Evolutionary conservation across 768 basidiomycete species (phyloP), one percentile per base, ranked within the genome.

Genomic region (Calocera viscosa): DNA sequence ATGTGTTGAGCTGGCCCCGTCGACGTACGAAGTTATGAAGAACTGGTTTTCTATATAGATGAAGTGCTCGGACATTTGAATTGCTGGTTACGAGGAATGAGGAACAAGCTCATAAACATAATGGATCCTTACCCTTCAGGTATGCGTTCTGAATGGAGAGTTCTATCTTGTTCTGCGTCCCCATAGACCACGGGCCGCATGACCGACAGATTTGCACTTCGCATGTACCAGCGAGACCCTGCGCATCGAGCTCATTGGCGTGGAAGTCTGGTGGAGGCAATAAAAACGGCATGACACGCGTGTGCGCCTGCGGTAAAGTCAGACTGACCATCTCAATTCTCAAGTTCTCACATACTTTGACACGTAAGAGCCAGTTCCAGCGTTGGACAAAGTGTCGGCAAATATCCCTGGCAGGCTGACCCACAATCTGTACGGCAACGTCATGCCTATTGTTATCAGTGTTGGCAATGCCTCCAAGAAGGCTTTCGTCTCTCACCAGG

Each of bases 1-100:
- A 17, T 26, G 10, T 22, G 16, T 7, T 39, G 30, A 64, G 28
- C 8, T 24, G 26, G 67, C 7, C 65, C 16, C n/a, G 16, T 40
- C 43, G 64, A 69, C 89, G 74, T 75, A 91, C 90, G 89, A 91
- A 0, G 89, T 87, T 69, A 93, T 90, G 76, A 93, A 92, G 73
- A 92, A 93, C 74, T 93, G 91, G 71, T 94, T 93, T 74, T 97
- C 95, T 69, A 99, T 96, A 78, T 99, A 99, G 35, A 99, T 90
- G 73, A 98, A 99, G 73, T 96, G 93, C 71, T 97, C 93, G 28
- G 93, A 94, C 72, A 90, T 79, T 73, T 94, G 87, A 65, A 96
- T 96, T 11, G 92, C 92, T 94, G 69, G 64, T 66, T 33, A 24
- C 11, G 39, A 70, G 63, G 70, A 68, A 63, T 67, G 68, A 35